These are phyloP conservation scores for Neurospora discreta DNA, from an alignment of 495 filamentous ascomycete genomes.

Conservation along the genomic window DNA sequence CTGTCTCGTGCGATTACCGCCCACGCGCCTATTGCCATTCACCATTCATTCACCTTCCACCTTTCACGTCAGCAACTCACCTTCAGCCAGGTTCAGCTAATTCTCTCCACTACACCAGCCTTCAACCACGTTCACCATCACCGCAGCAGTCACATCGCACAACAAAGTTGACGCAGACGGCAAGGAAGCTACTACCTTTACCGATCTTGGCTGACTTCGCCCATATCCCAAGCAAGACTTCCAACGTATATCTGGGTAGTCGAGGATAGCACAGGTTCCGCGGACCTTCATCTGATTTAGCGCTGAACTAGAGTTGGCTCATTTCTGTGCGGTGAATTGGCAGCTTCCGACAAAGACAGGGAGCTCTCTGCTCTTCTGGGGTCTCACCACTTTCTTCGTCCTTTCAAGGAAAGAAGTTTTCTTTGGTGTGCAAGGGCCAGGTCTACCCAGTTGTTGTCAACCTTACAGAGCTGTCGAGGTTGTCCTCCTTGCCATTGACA, in stretches of 20 bases:
- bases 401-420: constrained; percentile 9
- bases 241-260: not conserved
- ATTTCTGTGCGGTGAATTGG: not conserved
- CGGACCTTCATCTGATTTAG: not conserved
- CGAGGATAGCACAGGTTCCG: not conserved
- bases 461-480: not conserved
- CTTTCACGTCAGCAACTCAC: not conserved
- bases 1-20: not conserved
- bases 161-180: not conserved
- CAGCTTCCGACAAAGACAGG: not conserved
- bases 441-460: not conserved
- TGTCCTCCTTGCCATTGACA: constrained; percentile 16
- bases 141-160: not conserved
- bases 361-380: not conserved
- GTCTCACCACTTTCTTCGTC: not conserved
- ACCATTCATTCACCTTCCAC: not conserved
- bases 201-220: not conserved
- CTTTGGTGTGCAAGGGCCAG: constrained; percentile 1
- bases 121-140: not conserved
- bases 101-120: not conserved
- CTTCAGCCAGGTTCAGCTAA: not conserved
- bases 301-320: not conserved
- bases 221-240: not conserved
- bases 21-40: not conserved
- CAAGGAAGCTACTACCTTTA: not conserved